Conservation (phyloP, 805 yeast species). For the Scheffersomyces stipitis region DNA sequence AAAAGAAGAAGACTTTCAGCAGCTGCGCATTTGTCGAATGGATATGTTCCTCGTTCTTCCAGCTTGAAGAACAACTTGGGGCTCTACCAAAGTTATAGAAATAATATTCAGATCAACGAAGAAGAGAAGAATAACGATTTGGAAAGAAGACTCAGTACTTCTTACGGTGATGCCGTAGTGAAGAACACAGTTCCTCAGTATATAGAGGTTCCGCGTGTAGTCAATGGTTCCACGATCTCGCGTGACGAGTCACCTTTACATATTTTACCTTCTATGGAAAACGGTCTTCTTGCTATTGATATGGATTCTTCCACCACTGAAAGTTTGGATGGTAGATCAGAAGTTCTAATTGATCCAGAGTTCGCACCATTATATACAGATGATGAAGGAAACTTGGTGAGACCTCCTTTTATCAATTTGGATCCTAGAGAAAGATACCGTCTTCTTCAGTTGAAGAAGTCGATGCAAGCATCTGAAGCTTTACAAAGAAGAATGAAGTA, state of each 20-base stretch:
- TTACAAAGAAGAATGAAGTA: slow-evolving; percentile 35
- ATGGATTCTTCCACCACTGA: neutral
- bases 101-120: slow-evolving; percentile 14
- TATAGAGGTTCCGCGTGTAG: neutral
- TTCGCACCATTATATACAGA: slow-evolving; percentile 37
- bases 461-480: slow-evolving; percentile 35
- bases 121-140: slow-evolving; percentile 23
- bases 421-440: slow-evolving; percentile 45
- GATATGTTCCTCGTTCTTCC: slow-evolving; percentile 27
- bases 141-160: slow-evolving; percentile 28
- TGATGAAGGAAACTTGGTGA: slow-evolving; percentile 35
- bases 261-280: neutral
- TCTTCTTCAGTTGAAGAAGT: slow-evolving; percentile 37
- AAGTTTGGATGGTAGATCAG: slow-evolving; percentile 4
- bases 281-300: neutral
- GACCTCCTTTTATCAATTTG: slow-evolving; percentile 45
- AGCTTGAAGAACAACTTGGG: slow-evolving; percentile 13
- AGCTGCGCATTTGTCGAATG: slow-evolving; percentile 14
- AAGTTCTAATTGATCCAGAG: slow-evolving; percentile 28
- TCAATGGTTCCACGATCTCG: neutral
- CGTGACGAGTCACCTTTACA: slow-evolving; percentile 6
- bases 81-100: slow-evolving; percentile 18
- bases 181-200: slow-evolving; percentile 12
- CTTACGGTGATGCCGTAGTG: slow-evolving; percentile 13
- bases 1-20: slow-evolving; percentile 30